These are phyloP conservation scores for Eimeria necatrix DNA, from an alignment of 169 alveolate species.

Conservation along the genomic window DNA sequence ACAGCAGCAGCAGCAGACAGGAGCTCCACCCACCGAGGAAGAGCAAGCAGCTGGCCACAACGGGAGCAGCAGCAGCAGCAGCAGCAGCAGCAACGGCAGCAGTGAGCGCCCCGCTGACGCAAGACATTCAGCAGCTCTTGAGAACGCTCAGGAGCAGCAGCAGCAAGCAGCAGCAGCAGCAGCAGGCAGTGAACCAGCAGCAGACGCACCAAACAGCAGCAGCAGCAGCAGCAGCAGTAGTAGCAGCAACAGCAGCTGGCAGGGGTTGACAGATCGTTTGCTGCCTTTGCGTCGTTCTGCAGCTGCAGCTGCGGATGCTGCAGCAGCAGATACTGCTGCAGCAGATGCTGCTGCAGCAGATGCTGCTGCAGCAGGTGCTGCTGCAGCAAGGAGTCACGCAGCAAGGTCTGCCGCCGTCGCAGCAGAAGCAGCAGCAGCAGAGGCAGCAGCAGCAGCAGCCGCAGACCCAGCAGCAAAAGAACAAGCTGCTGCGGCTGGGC, in stretches of 20 bases:
- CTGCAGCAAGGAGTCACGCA: not conserved
- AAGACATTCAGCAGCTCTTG: not conserved
- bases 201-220: not conserved
- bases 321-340: not conserved
- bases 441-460: not conserved
- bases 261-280: not conserved
- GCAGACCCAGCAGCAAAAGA: not conserved
- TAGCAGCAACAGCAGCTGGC: conserved; percentile 23
- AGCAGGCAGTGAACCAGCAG: not conserved
- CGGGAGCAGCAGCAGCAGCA: conserved; percentile 23
- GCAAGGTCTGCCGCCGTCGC: not conserved
- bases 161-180: not conserved
- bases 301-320: not conserved
- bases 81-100: conserved; percentile 17
- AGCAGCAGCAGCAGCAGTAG: not conserved
- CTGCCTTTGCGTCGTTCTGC: not conserved
- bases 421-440: not conserved
- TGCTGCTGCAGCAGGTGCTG: not conserved
- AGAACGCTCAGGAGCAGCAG: not conserved
- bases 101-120: not conserved
- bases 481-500: not conserved
- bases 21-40: not conserved
- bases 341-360: not conserved
- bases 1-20: conserved; percentile 23
- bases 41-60: not conserved